Percentiles rank a stretch among this genome's conserved stretches.
These are phyloP conservation scores for Botryotinia convoluta DNA, from an alignment of 2,329 filamentous ascomycete genomes.

Conservation along the genomic window DNA sequence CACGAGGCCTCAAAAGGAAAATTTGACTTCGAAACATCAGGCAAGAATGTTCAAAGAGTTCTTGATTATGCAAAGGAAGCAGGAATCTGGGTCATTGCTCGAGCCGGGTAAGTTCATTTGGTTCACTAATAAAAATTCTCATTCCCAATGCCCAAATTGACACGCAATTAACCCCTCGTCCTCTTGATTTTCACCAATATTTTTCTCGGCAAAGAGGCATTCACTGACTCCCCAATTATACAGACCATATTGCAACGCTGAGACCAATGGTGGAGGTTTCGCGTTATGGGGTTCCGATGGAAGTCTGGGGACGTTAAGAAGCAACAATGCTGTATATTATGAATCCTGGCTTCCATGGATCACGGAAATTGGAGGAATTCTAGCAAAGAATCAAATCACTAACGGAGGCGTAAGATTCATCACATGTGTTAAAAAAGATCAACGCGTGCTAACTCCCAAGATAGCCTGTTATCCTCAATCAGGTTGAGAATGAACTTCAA, in stretches of 20 bases:
- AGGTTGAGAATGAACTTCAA: conserved; percentile 54
- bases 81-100: conserved; percentile 50
- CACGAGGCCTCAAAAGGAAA: conserved; percentile 45
- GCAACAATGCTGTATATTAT: conserved; percentile 45
- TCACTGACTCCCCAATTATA: not conserved
- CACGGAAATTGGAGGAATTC: conserved; percentile 45
- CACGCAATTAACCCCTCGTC: not conserved
- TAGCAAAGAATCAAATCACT: conserved; percentile 50
- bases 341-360: conserved; percentile 49
- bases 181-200: not conserved
- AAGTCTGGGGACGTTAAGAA: conserved; percentile 45
- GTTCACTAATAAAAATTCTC: not conserved
- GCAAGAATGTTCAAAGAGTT: conserved; percentile 50
- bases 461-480: conserved; percentile 49
- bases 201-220: not conserved
- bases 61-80: conserved; percentile 51
- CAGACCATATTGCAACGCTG: conserved; percentile 50
- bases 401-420: conserved; percentile 43
- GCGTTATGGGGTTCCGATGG: conserved; percentile 48
- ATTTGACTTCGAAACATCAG: conserved; percentile 51
- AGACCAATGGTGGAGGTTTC: conserved; percentile 48
- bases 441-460: conserved; percentile 40
- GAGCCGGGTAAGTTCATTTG: conserved; percentile 41
- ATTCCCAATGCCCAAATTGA: not conserved
- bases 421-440: conserved; percentile 39